Percentiles rank a stretch among this genome's conserved stretches.
phyloP scores from a whole-genome alignment of 371 early-diverging fungal species.

The Rhizomucor pusillus region DNA sequence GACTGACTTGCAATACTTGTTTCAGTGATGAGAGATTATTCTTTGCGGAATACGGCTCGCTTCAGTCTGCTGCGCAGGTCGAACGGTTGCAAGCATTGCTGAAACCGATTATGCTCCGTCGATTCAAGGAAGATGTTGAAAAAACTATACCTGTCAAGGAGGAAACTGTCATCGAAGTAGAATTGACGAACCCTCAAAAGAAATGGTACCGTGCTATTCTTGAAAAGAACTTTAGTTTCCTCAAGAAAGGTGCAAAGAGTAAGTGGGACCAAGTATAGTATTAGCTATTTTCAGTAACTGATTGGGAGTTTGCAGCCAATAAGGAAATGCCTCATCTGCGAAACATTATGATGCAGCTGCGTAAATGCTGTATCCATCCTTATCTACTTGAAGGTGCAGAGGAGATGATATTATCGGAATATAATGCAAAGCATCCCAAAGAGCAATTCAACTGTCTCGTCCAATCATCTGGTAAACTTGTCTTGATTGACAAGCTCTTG shows the following conservation, averaged over 20 bases:
- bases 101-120: constrained; percentile 74
- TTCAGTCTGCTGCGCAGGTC: constrained; percentile 79
- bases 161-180: constrained; percentile 89
- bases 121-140: constrained; percentile 88
- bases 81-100: constrained; percentile 64
- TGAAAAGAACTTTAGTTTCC: constrained; percentile 84
- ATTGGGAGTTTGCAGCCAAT: constrained; percentile 21
- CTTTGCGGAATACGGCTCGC: constrained; percentile 73
- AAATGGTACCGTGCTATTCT: constrained; percentile 89
- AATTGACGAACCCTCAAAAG: constrained; percentile 82
- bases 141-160: constrained; percentile 83
- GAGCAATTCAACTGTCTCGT: constrained; percentile 78
- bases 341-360: constrained; percentile 74
- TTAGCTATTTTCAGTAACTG: not conserved
- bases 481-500: constrained; percentile 85
- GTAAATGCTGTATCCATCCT: constrained; percentile 90
- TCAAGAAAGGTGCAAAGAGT: constrained; percentile 64
- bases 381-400: constrained; percentile 86
- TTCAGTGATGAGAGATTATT: constrained; percentile 68
- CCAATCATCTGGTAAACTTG: constrained; percentile 87
- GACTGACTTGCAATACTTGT: not conserved
- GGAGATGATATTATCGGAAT: constrained; percentile 73
- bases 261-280: constrained; percentile 6
- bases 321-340: constrained; percentile 64
- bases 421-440: constrained; percentile 51